Evolutionary conservation across 371 early-diverging fungal genomes (phyloP), one percentile per base, ranked within the genome.

Genomic region (Mucor piriformis): DNA sequence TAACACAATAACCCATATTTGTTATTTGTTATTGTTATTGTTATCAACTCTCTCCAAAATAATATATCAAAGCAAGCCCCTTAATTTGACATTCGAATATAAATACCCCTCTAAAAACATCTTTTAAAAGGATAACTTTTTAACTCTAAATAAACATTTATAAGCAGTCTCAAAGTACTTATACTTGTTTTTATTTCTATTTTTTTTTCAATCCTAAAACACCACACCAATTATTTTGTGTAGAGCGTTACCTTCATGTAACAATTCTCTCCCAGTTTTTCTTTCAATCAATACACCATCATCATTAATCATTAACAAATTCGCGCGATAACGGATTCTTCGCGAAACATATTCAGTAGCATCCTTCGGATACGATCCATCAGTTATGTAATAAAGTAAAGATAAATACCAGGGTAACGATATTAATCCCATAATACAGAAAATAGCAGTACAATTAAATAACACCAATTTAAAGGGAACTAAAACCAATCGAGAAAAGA

Each of bases 231-330:
- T n/a, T n/a, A n/a, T n/a, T n/a, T n/a, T n/a, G n/a, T n/a, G 21
- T 0, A 51, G 6, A 40, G 40, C 40, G 15, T 50, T 61, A 0
- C 38, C 59, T 10, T 57, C 46, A 40, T 71, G 67, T 42, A 71
- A 25, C 4, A 55, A 6, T 15, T 51, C 38, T 21, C 33, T 37
- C 10, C 52, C 52, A 58, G 33, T 23, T 21, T 23, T 13, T 35
- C 23, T 33, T 2, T 53, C 50, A 3, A 40, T 15, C 24, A 49
- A 35, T 5, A 15, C 16, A 38, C 12, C 13, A 15, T 47, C 52
- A 24, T 46, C 49, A 1, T 8, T 0, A 1, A 42, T n/a, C 46
- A 11, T 15, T 6, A 46, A 44, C 21, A 54, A 54, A 0, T 4
- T 23, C 13, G 47, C 55, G 2, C 54, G 54, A 10, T 25, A 37